phyloP scores from a whole-genome alignment of 371 early-diverging fungal species.

The Mucor irregularis region DNA sequence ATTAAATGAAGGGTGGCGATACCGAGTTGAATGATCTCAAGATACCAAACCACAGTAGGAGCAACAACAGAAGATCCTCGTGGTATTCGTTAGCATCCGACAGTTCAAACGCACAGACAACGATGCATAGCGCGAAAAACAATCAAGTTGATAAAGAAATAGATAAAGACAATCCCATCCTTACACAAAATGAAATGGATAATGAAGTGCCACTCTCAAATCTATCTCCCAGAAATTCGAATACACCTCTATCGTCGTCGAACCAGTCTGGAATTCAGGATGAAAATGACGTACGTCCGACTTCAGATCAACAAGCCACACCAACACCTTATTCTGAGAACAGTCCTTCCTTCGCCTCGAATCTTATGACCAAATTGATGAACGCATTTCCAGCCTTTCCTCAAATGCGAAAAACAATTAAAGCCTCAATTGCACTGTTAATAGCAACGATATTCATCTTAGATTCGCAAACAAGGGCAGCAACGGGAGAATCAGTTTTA shows the following conservation, averaged over 20 bases:
- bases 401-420: constrained; percentile 35
- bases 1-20: not conserved
- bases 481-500: constrained; percentile 9
- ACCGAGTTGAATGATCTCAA: not conserved
- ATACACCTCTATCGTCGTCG: no score
- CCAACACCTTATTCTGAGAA: no score
- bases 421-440: constrained; percentile 34
- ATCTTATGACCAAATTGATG: not conserved
- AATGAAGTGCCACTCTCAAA: no score
- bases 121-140: not conserved
- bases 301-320: not conserved
- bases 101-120: not conserved
- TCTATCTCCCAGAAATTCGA: no score
- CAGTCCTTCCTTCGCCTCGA: no score
- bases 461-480: not conserved
- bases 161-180: no score
- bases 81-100: constrained; percentile 1
- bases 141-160: no score
- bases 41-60: not conserved
- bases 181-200: not conserved
- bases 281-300: not conserved
- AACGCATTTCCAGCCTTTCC: constrained; percentile 23
- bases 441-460: constrained; percentile 30
- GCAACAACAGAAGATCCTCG: not conserved
- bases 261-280: no score